Evolutionary conservation across 805 yeast genomes (phyloP), one percentile per base, ranked within the genome.

Genomic region (Sugiyamaella valdiviana): DNA sequence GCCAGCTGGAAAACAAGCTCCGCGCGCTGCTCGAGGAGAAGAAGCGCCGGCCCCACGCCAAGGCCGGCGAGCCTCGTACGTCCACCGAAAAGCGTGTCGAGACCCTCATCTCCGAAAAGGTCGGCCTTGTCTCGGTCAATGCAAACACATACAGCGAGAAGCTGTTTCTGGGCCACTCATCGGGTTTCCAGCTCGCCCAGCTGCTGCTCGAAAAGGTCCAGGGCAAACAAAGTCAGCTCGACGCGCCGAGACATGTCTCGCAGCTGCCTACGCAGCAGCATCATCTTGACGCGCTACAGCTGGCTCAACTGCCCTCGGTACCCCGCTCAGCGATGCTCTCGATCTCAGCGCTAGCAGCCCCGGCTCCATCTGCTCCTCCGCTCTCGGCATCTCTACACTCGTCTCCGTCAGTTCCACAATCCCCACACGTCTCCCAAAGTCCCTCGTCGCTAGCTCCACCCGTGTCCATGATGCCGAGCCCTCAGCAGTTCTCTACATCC

Each of bases 121-220:
- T 44, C 23, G 51, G 46, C 26, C 51, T 48, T 19, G 46, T 48
- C 22, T 37, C 42, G 6, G 51, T 48, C 5, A 42, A 42, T 29
- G 50, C 19, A 6, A 44, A 42, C 24, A 36, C 38, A 3, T 20
- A 22, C 26, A 44, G 40, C 17, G 51, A 48, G 19, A 48, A 44
- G 37, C 39, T 48, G 23, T 48, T 42, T 16, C 36, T 48, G 12
- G 51, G 51, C 32, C 39, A 48, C 17, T 48, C 51, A 5, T 21
- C 38, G 21, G 51, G 51, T 5, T 44, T 41, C 38, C 51, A 48
- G 36, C 39, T 48, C 19, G 51, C 51, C 4, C 51, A 48, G 21
- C 15, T 48, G 15, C 41, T 48, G 12, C 44, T 48, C 38, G 51
- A 48, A 12, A 32, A 43, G 32, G 29, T 47, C 22, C 44, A 48